A percentile compares a stretch with the other conserved stretches of the same genome.
Conservation (phyloP, 2,329 filamentous ascomycete genomes). For the Trichophaea hybrida region DNA sequence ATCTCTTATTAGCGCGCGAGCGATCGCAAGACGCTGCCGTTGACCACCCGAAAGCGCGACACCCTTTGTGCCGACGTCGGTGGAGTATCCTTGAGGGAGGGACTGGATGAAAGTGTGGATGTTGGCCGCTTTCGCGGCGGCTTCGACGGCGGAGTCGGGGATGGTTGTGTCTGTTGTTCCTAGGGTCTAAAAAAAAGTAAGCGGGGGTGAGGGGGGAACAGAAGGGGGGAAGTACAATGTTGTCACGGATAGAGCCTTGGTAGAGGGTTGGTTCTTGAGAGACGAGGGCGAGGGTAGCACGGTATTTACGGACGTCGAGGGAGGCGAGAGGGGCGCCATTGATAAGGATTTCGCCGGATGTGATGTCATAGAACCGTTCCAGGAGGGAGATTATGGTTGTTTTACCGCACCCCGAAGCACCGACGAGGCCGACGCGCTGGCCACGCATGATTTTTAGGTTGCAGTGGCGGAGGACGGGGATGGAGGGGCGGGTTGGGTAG, state of each 20-base stretch:
- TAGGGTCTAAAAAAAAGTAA: background rate
- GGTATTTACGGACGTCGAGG: slow-evolving; percentile 31
- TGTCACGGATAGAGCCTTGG: slow-evolving; percentile 32
- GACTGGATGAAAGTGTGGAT: slow-evolving; percentile 78
- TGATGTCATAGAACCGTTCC: slow-evolving; percentile 48
- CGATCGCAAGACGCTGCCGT: slow-evolving; percentile 63
- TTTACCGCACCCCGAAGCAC: slow-evolving; percentile 58
- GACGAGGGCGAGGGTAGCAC: slow-evolving; percentile 34
- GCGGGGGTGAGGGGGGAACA: background rate
- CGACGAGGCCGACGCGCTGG: slow-evolving; percentile 56
- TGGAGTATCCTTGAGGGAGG: slow-evolving; percentile 79
- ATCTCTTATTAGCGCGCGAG: slow-evolving; percentile 51
- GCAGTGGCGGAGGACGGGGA: slow-evolving; percentile 35
- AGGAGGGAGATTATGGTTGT: slow-evolving; percentile 34
- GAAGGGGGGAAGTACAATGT: slow-evolving; percentile 28
- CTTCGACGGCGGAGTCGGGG: slow-evolving; percentile 15
- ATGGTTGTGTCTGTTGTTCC: background rate
- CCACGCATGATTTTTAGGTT: slow-evolving; percentile 40
- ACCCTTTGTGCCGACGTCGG: slow-evolving; percentile 66
- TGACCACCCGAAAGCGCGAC: slow-evolving; percentile 70
- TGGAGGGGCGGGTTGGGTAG: slow-evolving; percentile 31
- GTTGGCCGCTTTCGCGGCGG: slow-evolving; percentile 56
- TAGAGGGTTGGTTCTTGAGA: slow-evolving; percentile 37
- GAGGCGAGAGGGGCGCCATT: slow-evolving; percentile 41
- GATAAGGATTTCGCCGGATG: slow-evolving; percentile 39